Conservation (phyloP, 305 asterid species). For the Solanum aculeatissimum region DNA sequence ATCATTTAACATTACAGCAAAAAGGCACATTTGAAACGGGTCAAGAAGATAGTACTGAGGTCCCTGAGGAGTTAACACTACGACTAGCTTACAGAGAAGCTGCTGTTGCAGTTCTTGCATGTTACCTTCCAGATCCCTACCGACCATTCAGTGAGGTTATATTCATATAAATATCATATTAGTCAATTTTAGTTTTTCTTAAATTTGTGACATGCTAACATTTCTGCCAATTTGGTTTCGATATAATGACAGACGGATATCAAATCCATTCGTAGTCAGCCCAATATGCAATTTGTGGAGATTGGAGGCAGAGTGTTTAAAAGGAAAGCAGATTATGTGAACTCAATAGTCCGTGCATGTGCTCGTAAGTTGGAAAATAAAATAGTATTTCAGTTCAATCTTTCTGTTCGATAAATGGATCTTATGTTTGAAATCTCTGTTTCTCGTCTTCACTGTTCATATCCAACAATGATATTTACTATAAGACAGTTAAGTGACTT, state of each 20-base stretch:
- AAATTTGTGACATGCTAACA: neutral
- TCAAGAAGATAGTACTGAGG: conserved; percentile 86
- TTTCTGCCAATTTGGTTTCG: neutral
- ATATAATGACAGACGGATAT: conserved; percentile 66
- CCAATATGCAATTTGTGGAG: conserved; percentile 65
- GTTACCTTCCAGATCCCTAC: conserved; percentile 78
- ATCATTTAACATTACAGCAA: conserved; percentile 61
- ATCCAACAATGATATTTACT: neutral
- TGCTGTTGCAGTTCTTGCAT: conserved; percentile 90
- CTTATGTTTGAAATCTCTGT: neutral
- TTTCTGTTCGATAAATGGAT: neutral
- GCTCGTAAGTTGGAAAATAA: conserved; percentile 72
- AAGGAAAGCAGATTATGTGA: conserved; percentile 77
- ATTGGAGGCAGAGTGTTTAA: conserved; percentile 70
- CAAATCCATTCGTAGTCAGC: conserved; percentile 70
- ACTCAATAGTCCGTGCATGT: conserved; percentile 77
- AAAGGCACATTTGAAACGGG: conserved; percentile 98
- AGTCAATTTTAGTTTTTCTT: neutral
- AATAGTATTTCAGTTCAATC: neutral
- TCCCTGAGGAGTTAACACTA: conserved; percentile 89
- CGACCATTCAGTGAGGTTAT: conserved; percentile 59
- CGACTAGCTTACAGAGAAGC: conserved; percentile 98
- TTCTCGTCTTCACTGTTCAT: neutral
- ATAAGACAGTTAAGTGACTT: neutral
- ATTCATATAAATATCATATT: neutral